Percentiles rank a stretch among this genome's conserved stretches.
Evolutionary conservation across 23 red algal species (phyloP).

Genomic region (Rhodosorus marinus): DNA sequence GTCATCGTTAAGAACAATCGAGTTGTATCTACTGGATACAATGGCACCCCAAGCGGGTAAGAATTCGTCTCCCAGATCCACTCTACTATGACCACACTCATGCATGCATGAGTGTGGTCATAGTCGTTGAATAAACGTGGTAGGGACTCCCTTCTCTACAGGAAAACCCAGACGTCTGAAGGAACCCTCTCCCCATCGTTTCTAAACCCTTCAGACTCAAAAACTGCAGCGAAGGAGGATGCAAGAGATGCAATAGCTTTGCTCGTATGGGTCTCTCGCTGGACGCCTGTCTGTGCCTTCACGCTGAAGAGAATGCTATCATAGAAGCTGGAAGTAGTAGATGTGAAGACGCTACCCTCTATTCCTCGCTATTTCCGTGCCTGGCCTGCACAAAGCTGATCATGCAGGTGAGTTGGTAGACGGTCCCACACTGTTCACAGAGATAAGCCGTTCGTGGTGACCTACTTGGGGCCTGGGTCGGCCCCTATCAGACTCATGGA

Average conservation of each 20-base stretch:
- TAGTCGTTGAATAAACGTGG: too few relatives aligned
- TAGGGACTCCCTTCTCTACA: too few relatives aligned
- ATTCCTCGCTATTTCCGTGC: conserved; percentile 86
- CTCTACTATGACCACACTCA: too few relatives aligned
- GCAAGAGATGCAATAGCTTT: conserved; percentile 59
- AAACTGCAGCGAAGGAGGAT: conserved; percentile 87
- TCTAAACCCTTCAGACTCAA: too few relatives aligned
- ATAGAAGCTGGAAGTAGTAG: conserved; percentile 89
- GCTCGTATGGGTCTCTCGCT: conserved; percentile 22
- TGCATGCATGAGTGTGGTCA: too few relatives aligned
- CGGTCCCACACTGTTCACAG: too few relatives aligned
- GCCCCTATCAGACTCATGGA: too few relatives aligned
- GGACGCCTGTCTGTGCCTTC: conserved; percentile 80
- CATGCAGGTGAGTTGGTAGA: conserved; percentile 35
- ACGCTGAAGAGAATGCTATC: conserved; percentile 97
- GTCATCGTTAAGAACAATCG: conserved; percentile 64
- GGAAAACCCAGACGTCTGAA: too few relatives aligned
- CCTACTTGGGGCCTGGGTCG: too few relatives aligned
- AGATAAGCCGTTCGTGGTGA: too few relatives aligned
- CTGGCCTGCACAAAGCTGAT: conserved; percentile 91
- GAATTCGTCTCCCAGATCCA: too few relatives aligned
- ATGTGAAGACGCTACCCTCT: conserved; percentile 51
- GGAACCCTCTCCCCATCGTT: too few relatives aligned
- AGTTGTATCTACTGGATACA: conserved; percentile 91
- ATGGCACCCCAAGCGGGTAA: conserved; percentile 70